Conservation (phyloP, 2,329 filamentous ascomycete species). For the Dactylella cylindrospora region DNA sequence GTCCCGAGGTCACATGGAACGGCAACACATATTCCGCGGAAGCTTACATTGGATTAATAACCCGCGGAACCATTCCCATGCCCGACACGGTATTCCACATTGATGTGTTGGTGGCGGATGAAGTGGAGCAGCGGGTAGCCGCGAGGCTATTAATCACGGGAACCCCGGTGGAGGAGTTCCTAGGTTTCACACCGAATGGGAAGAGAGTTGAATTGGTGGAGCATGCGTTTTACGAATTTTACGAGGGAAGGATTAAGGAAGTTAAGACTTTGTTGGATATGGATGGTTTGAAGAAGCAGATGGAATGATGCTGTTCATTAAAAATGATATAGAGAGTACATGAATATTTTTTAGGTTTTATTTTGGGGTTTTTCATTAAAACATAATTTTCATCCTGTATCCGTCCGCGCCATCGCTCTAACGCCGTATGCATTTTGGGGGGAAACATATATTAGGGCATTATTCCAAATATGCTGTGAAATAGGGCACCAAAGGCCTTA, state of each 20-base stretch:
- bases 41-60: slow-evolving; percentile 29
- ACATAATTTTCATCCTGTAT: too few relatives aligned
- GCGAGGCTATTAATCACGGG: slow-evolving; percentile 23
- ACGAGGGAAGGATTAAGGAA: slow-evolving; percentile 21
- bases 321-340: too few relatives aligned
- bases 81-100: slow-evolving; percentile 31
- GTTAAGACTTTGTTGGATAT: slow-evolving; percentile 40
- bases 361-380: too few relatives aligned
- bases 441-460: too few relatives aligned
- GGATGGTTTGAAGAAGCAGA: slow-evolving; percentile 25
- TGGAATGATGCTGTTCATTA: too few relatives aligned
- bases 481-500: too few relatives aligned
- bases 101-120: slow-evolving; percentile 18
- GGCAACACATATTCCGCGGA: slow-evolving; percentile 11
- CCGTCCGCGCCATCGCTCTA: too few relatives aligned
- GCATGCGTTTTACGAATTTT: slow-evolving; percentile 34
- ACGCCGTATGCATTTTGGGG: too few relatives aligned
- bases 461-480: too few relatives aligned
- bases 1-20: slow-evolving; percentile 29
- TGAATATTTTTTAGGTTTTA: too few relatives aligned
- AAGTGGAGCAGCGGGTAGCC: slow-evolving; percentile 12
- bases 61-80: slow-evolving; percentile 19
- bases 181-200: slow-evolving; percentile 20
- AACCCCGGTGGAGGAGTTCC: slow-evolving; percentile 24
- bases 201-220: slow-evolving; percentile 24